Percentiles rank a stretch among this genome's conserved stretches.
phyloP scores from a whole-genome alignment of 2,329 filamentous ascomycete species.

The Colletotrichum sp. region DNA sequence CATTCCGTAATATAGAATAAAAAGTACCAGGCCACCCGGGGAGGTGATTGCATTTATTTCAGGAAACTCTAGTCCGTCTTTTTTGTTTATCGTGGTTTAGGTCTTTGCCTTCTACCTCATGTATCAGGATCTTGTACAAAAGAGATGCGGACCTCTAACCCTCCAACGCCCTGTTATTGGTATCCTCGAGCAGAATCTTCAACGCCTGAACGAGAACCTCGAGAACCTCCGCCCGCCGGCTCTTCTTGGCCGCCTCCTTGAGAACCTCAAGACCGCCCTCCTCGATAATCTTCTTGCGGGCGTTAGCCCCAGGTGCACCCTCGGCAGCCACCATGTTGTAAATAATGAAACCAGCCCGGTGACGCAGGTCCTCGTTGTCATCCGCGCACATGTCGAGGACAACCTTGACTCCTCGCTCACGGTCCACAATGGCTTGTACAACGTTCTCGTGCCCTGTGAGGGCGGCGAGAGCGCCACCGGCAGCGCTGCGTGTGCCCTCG shows the following conservation, averaged over 20 bases:
- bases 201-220: constrained; percentile 74
- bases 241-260: constrained; percentile 73
- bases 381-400: constrained; percentile 83
- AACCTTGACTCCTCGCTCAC: constrained; percentile 76
- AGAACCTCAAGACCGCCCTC: constrained; percentile 71
- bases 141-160: background rate
- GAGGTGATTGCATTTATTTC: background rate
- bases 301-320: constrained; percentile 67
- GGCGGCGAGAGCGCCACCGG: constrained; percentile 87
- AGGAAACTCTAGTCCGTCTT: background rate
- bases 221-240: constrained; percentile 71
- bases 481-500: constrained; percentile 77
- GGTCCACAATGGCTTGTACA: constrained; percentile 71
- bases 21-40: background rate
- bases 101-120: constrained; percentile 7
- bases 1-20: background rate
- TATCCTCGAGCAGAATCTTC: constrained; percentile 65
- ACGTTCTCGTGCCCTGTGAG: constrained; percentile 80
- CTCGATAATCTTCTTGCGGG: constrained; percentile 63
- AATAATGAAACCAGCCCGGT: constrained; percentile 77
- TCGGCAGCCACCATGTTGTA: constrained; percentile 74
- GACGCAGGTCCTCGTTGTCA: constrained; percentile 69
- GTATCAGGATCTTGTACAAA: background rate
- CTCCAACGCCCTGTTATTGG: constrained; percentile 5
- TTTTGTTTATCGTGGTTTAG: background rate